Evolutionary conservation across 495 filamentous ascomycete species (phyloP), one percentile per base, ranked within the genome.

Genomic region (Xylaria flabelliformis): DNA sequence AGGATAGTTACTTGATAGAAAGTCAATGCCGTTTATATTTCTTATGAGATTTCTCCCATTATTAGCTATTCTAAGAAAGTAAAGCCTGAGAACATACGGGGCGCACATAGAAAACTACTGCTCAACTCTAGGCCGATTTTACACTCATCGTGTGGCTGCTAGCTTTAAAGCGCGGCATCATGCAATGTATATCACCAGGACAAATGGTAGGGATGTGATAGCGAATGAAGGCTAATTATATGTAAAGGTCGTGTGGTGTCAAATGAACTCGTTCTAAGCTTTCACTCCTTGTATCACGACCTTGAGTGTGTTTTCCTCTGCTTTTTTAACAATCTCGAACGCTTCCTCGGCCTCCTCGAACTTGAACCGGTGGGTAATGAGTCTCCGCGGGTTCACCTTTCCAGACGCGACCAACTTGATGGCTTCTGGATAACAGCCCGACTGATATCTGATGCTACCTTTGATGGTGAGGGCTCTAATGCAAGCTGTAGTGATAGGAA

Each of bases 401-500:
- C 88, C 88, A 0, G 80, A 78, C 9, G 87, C 79, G 42, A 88
- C 83, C 48, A 89, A 77, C 19, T 81, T 79, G 29, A 90, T 82
- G 3, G 86, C 88, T 32, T 85, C 77, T 73, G 87, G 86, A 78
- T 89, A 90, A 72, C 86, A 85, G 39, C 87, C 87, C 44, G 83
- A 83, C 44, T 83, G 83, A 71, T 89, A 89, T 36, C 87, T 82
- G 75, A 89, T 87, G 64, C 83, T 85, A 8, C 87, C 86, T 73
- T 84, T 85, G 63, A 89, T 59, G 10, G 78, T 87, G 73, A 89
- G 72, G 71, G 85, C 88, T 73, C 86, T 85, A 19, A 84, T 85
- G 75, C 84, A 87, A n/a, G 84, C 83, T 3, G 82, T 84, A 77
- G 85, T 87, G 72, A 90, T 89, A 0, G 88, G 87, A 75, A 89